Conservation (phyloP, 2,329 filamentous ascomycete genomes). For the Colletotrichum theobromicola region DNA sequence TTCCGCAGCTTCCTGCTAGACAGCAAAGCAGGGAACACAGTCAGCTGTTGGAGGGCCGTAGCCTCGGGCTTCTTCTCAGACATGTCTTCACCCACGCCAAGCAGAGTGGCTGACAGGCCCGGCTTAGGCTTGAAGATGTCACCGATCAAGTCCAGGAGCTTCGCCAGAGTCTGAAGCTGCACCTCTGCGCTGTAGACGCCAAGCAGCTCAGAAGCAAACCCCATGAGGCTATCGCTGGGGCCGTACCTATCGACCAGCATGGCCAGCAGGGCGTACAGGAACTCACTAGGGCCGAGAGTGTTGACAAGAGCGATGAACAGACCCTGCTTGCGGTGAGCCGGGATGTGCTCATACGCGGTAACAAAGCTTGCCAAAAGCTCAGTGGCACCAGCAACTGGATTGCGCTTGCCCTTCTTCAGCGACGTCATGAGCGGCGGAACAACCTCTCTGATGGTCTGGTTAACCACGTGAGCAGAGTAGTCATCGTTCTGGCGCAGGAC, state of each 20-base stretch:
- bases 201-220: constrained; percentile 78
- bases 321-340: constrained; percentile 79
- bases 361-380: constrained; percentile 96
- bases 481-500: constrained; percentile 93
- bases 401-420: constrained; percentile 79
- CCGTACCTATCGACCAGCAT: constrained; percentile 93
- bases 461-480: constrained; percentile 95
- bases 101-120: constrained; percentile 72
- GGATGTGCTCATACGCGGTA: constrained; percentile 95
- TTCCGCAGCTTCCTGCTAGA: constrained; percentile 61
- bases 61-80: constrained; percentile 41
- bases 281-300: constrained; percentile 85
- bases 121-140: constrained; percentile 81
- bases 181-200: constrained; percentile 74
- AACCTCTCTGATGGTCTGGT: constrained; percentile 92
- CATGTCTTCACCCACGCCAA: constrained; percentile 59
- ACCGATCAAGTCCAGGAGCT: constrained; percentile 74
- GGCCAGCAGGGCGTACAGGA: constrained; percentile 84
- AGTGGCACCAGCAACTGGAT: constrained; percentile 79
- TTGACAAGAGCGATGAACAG: constrained; percentile 86
- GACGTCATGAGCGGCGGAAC: constrained; percentile 90
- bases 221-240: constrained; percentile 72
- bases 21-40: constrained; percentile 62
- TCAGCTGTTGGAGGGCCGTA: constrained; percentile 59
- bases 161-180: constrained; percentile 80